These are phyloP conservation scores for Sorghum bicolor DNA, from an alignment of 176 grass and related monocot genomes.

Conservation along the genomic window Sorghum_bicolor_NCBIv3 NC_012874.2:2398501-2399000, in stretches of 20 bases:
- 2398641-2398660: background rate
- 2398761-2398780: background rate
- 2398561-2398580: background rate
- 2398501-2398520: slow-evolving; percentile 13
- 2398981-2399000: background rate
- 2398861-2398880: background rate
- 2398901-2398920: background rate
- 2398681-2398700: slow-evolving; percentile 13
- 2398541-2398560: background rate
- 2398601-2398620: background rate
- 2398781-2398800: background rate
- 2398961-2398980: background rate
- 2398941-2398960: background rate
- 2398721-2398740: slow-evolving; percentile 18
- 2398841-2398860: slow-evolving; percentile 2
- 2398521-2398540: slow-evolving; percentile 9
- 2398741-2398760: background rate
- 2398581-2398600: background rate
- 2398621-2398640: slow-evolving; percentile 9
- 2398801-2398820: background rate
- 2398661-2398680: background rate
- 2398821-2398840: background rate
- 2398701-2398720: background rate
- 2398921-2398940: background rate
- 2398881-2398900: slow-evolving; percentile 7